Percentiles rank a stretch among this genome's conserved stretches.
Evolutionary conservation across 2,329 filamentous ascomycete species (phyloP).

Genomic region (Meredithiella fracta): DNA sequence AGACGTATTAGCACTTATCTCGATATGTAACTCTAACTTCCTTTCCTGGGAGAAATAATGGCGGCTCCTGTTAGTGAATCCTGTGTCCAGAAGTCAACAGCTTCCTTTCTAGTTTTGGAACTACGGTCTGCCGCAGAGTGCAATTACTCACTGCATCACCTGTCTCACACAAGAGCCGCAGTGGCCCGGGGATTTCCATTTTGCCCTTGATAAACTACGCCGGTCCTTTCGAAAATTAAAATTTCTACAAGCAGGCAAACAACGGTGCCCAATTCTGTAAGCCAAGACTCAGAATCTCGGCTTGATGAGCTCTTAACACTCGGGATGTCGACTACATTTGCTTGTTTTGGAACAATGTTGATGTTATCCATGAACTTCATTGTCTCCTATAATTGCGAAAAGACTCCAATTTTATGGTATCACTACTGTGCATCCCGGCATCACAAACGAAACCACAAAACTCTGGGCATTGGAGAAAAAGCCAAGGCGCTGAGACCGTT

Average conservation of each 20-base stretch:
- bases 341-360: too few relatives aligned
- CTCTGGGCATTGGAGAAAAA: background rate
- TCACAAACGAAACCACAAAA: too few relatives aligned
- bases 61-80: background rate
- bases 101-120: background rate
- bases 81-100: background rate
- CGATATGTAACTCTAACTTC: background rate
- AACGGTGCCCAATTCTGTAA: too few relatives aligned
- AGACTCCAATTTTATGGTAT: background rate
- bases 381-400: background rate
- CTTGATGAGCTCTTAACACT: too few relatives aligned
- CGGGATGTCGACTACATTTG: too few relatives aligned
- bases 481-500: background rate
- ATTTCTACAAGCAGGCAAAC: too few relatives aligned
- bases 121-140: too few relatives aligned
- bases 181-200: background rate
- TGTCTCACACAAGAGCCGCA: background rate
- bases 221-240: too few relatives aligned
- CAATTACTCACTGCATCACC: too few relatives aligned
- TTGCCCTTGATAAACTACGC: background rate
- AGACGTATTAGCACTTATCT: background rate
- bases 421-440: background rate
- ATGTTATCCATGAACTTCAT: too few relatives aligned
- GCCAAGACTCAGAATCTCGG: too few relatives aligned
- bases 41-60: constrained; percentile 5